A percentile compares a stretch with the other conserved stretches of the same genome.
Evolutionary conservation across 352 stramenopile species (phyloP).

Genomic region (Phytophthora citrophthora): DNA sequence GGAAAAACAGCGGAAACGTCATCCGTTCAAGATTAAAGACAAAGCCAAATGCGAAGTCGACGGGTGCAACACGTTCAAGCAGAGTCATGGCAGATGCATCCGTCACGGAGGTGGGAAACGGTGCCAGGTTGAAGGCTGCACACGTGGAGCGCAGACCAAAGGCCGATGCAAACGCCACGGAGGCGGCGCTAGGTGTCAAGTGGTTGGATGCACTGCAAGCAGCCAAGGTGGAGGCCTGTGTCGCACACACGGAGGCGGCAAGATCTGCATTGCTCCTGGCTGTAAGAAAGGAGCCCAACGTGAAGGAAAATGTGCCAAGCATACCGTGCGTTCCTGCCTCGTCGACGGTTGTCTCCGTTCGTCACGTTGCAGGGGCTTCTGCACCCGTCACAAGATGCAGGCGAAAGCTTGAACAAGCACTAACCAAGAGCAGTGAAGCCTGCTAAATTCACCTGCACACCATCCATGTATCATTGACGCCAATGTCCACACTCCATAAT

Average conservation of each 20-base stretch:
- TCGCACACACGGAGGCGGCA: conserved; percentile 82
- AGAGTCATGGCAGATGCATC: conserved; percentile 80
- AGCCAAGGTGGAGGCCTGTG: conserved; percentile 82
- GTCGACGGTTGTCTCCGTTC: conserved; percentile 59
- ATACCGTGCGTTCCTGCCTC: conserved; percentile 74
- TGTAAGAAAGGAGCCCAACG: conserved; percentile 90
- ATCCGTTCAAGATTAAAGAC: background rate
- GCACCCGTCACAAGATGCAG: conserved; percentile 21
- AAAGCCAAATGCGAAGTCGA: conserved; percentile 49
- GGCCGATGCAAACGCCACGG: conserved; percentile 85
- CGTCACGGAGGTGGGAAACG: conserved; percentile 83
- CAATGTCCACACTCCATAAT: conserved; percentile 9
- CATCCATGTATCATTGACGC: conserved; percentile 7
- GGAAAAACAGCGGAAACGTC: background rate
- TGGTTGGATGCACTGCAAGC: conserved; percentile 62
- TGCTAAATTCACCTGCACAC: background rate
- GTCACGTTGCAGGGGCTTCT: conserved; percentile 64
- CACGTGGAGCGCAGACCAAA: conserved; percentile 71
- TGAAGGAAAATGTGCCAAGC: conserved; percentile 80
- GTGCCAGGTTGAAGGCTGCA: conserved; percentile 67
- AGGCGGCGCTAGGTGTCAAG: conserved; percentile 70
- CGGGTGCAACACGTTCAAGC: conserved; percentile 72
- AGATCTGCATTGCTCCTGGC: conserved; percentile 79
- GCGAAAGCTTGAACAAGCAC: conserved; percentile 6
- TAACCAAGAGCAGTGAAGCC: background rate